Conservation (phyloP, 2,329 filamentous ascomycete species). For the Grosmannia serpens region DNA sequence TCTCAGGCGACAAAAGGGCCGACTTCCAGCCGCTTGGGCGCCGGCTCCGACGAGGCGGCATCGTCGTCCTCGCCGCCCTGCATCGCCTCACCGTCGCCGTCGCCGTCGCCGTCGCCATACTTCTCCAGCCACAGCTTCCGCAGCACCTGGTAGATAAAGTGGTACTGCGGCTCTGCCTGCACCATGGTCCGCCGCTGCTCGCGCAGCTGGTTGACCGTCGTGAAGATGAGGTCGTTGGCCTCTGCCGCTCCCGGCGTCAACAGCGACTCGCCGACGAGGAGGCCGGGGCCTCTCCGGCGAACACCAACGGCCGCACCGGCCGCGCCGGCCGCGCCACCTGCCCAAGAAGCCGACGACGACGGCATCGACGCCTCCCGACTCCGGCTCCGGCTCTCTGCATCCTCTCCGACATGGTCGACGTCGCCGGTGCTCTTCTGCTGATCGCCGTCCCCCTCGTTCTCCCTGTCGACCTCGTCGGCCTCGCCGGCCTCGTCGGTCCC, state of each 20-base stretch:
- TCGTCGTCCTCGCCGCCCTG: neutral
- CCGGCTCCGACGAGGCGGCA: slow-evolving; percentile 27
- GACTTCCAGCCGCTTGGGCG: slow-evolving; percentile 41
- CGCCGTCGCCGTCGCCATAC: slow-evolving; percentile 28
- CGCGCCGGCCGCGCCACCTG: neutral
- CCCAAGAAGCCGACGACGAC: neutral
- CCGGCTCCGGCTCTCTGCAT: neutral
- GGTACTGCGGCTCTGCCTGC: slow-evolving; percentile 72
- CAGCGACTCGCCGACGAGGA: neutral
- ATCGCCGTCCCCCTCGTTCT: neutral
- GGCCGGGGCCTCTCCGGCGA: neutral
- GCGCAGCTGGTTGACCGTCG: slow-evolving; percentile 68
- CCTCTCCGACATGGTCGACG: slow-evolving; percentile 17
- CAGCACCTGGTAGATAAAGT: slow-evolving; percentile 81
- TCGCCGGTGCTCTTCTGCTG: neutral
- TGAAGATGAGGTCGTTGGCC: slow-evolving; percentile 39
- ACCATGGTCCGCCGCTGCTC: slow-evolving; percentile 94
- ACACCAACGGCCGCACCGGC: no score
- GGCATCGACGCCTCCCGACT: neutral
- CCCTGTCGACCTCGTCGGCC: no score
- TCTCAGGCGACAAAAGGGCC: slow-evolving; percentile 26
- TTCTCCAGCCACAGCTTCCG: slow-evolving; percentile 61
- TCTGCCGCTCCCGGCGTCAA: neutral
- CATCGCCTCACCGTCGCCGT: neutral
- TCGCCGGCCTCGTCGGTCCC: neutral